Evolutionary conservation across 306 rosid species (phyloP), one percentile per base, ranked within the genome.

Genomic region (Malus sieversii): DNA sequence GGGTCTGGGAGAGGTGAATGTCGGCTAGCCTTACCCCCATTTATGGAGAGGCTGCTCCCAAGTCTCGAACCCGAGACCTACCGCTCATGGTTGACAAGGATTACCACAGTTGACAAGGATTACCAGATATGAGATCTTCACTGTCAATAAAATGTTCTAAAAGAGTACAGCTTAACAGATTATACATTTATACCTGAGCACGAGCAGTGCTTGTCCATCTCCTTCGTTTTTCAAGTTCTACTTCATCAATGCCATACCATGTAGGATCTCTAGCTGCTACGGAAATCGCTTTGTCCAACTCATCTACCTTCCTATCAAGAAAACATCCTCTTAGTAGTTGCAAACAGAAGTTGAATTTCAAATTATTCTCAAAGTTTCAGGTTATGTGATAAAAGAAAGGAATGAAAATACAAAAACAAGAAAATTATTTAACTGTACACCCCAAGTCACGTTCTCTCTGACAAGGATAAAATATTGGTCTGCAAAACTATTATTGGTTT

Each of bases 221-320:
- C 86, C 89, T 90, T 80, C 99, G 88, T 61, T 80, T 96, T 85
- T 90, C 97, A 85, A 96, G 80, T 87, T 96, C 99, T n/a, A 62
- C 85, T 70, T 84, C 88, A 76, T 96, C 99, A 86, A 96, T 89
- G 69, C 98, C 92, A 88, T 89, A 96, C 87, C 82, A 85, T 68
- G 92, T 66, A 46, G 98, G 97, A 85, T 96, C 96, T 83, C 92
- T 87, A 75, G 99, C 90, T 66, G 97, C 98, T 60, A 96, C 99
- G 79, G 91, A 33, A 79, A 96, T 88, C 78, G 99, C 90, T 85
- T 90, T 96, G 85, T 87, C 94, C 91, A 96, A 85, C 79, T 92
- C 98, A 77, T 96, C 99, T 81, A 96, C 92, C 99, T 96, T 90
- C 87, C 97, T 89, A 96, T 92, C 91, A 83, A 85, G 90, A 93